These are phyloP conservation scores for Nemophila menziesii DNA, from an alignment of 257 asterid species.

Conservation along the genomic window DNA sequence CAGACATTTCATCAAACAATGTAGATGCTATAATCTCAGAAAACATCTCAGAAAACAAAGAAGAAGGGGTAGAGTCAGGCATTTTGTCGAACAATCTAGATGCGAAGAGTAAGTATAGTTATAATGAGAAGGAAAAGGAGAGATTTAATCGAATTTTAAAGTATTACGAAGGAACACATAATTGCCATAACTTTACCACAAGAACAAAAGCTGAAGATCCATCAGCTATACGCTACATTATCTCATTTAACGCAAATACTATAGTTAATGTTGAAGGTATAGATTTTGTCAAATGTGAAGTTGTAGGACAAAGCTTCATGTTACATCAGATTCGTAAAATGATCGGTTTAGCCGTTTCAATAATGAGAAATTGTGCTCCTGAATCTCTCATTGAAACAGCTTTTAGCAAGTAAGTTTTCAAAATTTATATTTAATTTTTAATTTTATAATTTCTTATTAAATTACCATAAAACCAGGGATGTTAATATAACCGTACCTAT, in stretches of 20 bases:
- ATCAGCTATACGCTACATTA: conserved; percentile 60
- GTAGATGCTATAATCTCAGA: conserved; percentile 7
- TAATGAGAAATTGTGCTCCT: conserved; percentile 68
- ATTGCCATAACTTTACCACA: conserved; percentile 85
- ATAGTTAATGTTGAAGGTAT: conserved; percentile 46
- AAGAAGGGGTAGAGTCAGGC: conserved; percentile 17
- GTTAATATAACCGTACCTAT: conserved; percentile 71
- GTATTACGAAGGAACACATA: conserved; percentile 75
- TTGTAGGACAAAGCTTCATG: conserved; percentile 96
- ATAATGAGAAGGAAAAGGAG: conserved; percentile 57
- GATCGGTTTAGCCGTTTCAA: conserved; percentile 93
- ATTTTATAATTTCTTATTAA: background rate
- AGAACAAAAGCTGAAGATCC: conserved; percentile 95
- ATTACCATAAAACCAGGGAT: conserved; percentile 45
- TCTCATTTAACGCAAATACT: conserved; percentile 60
- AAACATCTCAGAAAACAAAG: conserved; percentile 1
- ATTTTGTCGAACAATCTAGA: conserved; percentile 14
- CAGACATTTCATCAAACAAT: conserved; percentile 18
- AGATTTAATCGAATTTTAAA: conserved; percentile 72
- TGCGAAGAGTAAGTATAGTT: conserved; percentile 35
- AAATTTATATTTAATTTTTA: background rate
- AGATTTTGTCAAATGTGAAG: conserved; percentile 88
- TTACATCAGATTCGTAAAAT: conserved; percentile 96
- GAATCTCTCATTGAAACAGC: conserved; percentile 65
- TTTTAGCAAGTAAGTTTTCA: conserved; percentile 43